Evolutionary conservation across 2,329 filamentous ascomycete genomes (phyloP).

Genomic region (Fusarium camptoceras): DNA sequence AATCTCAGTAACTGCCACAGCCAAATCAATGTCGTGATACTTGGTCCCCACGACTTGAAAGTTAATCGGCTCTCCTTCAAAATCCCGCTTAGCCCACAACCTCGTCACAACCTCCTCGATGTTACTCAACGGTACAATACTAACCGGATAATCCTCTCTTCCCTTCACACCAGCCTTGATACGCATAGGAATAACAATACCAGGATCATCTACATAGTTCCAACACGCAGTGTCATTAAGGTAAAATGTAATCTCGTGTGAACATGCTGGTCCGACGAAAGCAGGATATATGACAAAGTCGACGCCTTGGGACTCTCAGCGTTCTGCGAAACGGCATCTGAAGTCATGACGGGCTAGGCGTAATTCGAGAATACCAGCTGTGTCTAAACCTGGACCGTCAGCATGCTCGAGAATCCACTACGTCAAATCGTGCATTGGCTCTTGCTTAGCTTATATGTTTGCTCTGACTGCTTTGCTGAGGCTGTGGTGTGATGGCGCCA

Average conservation of each 20-base stretch:
- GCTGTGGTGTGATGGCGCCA: too few relatives aligned
- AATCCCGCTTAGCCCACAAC: conserved; percentile 51
- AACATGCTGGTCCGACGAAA: conserved; percentile 46
- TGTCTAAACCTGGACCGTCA: conserved; percentile 6
- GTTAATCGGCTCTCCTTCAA: conserved; percentile 51
- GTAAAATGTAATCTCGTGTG: conserved; percentile 51
- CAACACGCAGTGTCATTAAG: conserved; percentile 54
- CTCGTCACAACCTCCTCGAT: conserved; percentile 41
- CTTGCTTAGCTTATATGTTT: conserved; percentile 38
- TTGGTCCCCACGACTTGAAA: conserved; percentile 52
- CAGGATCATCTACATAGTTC: conserved; percentile 54
- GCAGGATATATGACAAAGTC: conserved; percentile 48
- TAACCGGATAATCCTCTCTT: not conserved
- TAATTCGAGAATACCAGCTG: conserved; percentile 42
- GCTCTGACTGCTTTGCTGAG: conserved; percentile 19
- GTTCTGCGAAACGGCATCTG: conserved; percentile 47
- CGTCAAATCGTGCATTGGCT: conserved; percentile 47
- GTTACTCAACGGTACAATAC: not conserved
- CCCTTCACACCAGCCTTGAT: conserved; percentile 25
- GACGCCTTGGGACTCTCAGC: conserved; percentile 52
- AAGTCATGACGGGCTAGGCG: conserved; percentile 47
- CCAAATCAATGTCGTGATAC: conserved; percentile 47
- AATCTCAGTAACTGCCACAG: not conserved
- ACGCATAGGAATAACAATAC: conserved; percentile 51
- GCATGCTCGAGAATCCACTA: conserved; percentile 41